phyloP scores from a whole-genome alignment of 495 filamentous ascomycete genomes.

The Clohesyomyces aquaticus region DNA sequence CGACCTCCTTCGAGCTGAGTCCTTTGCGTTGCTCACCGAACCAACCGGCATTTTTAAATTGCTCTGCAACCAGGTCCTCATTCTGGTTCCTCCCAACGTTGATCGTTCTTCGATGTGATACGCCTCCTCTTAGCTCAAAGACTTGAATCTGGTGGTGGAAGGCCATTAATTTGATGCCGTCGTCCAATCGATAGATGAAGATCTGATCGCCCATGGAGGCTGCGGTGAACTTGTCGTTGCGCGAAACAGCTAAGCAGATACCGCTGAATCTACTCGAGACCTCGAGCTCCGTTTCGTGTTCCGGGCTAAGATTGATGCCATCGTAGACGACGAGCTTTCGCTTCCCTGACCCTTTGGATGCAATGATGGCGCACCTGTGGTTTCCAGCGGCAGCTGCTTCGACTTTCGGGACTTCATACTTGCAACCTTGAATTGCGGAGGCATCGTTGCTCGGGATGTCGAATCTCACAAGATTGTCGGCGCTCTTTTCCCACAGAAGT shows the following conservation, averaged over 20 bases:
- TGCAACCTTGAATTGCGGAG: constrained; percentile 34
- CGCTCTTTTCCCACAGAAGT: constrained; percentile 33
- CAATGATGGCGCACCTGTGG: constrained; percentile 34
- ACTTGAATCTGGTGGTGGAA: constrained; percentile 39
- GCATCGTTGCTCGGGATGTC: constrained; percentile 39
- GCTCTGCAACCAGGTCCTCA: constrained; percentile 9
- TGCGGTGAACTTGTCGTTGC: constrained; percentile 33
- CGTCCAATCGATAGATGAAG: constrained; percentile 25
- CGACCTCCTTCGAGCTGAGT: constrained; percentile 27
- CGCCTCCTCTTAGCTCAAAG: constrained; percentile 30
- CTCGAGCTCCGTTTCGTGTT: constrained; percentile 26
- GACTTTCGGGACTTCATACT: constrained; percentile 27
- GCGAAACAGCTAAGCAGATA: constrained; percentile 30
- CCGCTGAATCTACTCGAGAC: constrained; percentile 12
- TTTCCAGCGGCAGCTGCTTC: constrained; percentile 36
- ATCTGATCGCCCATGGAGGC: constrained; percentile 34
- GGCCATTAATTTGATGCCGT: constrained; percentile 22
- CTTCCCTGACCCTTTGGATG: constrained; percentile 7
- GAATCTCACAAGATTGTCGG: constrained; percentile 29
- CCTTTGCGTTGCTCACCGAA: constrained; percentile 21
- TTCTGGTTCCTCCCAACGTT: constrained; percentile 14
- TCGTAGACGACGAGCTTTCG: constrained; percentile 28
- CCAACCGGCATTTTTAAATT: constrained; percentile 29
- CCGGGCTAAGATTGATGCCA: constrained; percentile 23
- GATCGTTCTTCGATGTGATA: constrained; percentile 28